A percentile compares a stretch with the other conserved stretches of the same genome.
Conservation (phyloP, 2,329 filamentous ascomycete genomes). For the Penicillium sp. region DNA sequence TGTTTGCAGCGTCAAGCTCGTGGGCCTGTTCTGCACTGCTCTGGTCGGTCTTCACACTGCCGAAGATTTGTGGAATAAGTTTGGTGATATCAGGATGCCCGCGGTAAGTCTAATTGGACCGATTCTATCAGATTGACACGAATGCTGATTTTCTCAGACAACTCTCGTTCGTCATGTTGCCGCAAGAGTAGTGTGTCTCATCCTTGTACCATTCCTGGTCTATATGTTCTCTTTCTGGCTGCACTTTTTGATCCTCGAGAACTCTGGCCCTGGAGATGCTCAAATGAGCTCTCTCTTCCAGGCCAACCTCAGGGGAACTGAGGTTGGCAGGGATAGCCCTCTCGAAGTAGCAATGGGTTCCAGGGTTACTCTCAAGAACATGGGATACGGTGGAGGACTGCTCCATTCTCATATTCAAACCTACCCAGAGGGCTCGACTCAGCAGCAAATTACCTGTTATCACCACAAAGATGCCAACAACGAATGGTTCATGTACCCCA, state of each 20-base stretch:
- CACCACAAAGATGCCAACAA: conserved; percentile 99
- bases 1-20: conserved; percentile 97
- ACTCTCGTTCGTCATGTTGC: conserved; percentile 72
- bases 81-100: conserved; percentile 89
- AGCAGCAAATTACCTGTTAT: conserved; percentile 98
- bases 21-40: conserved; percentile 91
- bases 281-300: conserved; percentile 99
- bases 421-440: conserved; percentile 84
- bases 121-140: background rate
- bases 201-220: conserved; percentile 80
- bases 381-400: conserved; percentile 96
- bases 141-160: conserved; percentile 33
- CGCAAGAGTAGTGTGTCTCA: conserved; percentile 79
- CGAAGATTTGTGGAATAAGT: conserved; percentile 97
- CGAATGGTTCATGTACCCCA: conserved; percentile 98
- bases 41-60: conserved; percentile 92
- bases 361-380: conserved; percentile 91
- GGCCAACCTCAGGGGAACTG: conserved; percentile 88
- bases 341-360: conserved; percentile 89
- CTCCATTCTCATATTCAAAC: conserved; percentile 96
- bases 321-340: conserved; percentile 91
- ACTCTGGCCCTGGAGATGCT: conserved; percentile 93
- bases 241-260: conserved; percentile 90
- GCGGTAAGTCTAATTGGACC: conserved; percentile 51
- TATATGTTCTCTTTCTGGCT: conserved; percentile 95